These are phyloP conservation scores for Aspergillus fumigatus DNA, from an alignment of 2,329 filamentous ascomycete species.

Conservation along the genomic window DNA sequence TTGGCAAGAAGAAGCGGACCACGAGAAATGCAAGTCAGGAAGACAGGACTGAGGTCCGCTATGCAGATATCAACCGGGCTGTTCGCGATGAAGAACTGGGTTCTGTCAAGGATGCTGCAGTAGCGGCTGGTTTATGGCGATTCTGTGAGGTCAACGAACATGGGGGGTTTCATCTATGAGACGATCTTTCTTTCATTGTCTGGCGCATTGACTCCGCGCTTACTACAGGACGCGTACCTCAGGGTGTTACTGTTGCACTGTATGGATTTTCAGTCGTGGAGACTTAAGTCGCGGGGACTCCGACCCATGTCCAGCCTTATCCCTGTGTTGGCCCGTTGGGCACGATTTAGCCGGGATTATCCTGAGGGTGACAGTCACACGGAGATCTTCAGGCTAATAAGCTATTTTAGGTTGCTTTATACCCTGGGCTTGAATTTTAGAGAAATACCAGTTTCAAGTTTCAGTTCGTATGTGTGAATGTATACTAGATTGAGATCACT, in stretches of 20 bases:
- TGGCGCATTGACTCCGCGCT: background rate
- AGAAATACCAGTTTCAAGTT: background rate
- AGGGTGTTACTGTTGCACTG: background rate
- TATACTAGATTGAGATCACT: background rate
- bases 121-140: constrained; percentile 69
- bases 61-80: constrained; percentile 73
- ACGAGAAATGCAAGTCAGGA: constrained; percentile 9
- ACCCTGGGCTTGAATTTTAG: background rate
- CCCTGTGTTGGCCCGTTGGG: background rate
- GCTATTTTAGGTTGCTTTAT: background rate
- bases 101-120: constrained; percentile 62
- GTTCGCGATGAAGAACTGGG: constrained; percentile 62
- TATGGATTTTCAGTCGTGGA: background rate
- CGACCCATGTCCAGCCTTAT: background rate
- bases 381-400: background rate
- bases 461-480: background rate
- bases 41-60: constrained; percentile 52
- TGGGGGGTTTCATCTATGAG: constrained; percentile 49
- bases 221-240: background rate
- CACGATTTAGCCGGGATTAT: background rate
- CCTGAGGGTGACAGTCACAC: background rate
- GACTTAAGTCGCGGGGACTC: background rate
- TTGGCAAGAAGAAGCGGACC: constrained; percentile 60
- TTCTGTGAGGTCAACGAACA: constrained; percentile 64
- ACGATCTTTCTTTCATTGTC: background rate